Evolutionary conservation across 768 basidiomycete genomes (phyloP), one percentile per base, ranked within the genome.

Genomic region (Dendrothele bispora): DNA sequence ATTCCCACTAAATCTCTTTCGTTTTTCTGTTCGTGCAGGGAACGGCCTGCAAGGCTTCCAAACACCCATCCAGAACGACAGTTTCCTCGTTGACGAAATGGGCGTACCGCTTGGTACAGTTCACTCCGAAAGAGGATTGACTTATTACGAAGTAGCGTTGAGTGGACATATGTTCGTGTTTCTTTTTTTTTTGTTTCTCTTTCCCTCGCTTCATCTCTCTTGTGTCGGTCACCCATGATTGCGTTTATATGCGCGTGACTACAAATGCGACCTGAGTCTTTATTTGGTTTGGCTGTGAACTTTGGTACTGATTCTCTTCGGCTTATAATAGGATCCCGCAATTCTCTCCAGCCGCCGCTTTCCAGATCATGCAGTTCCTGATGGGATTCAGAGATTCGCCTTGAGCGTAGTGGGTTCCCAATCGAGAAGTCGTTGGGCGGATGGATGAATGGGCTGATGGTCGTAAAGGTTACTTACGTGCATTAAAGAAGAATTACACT

Each of bases 41-140:
- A 70, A 69, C 49, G 83, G 84, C 1, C 27, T 68, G 48, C 87
- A 89, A 67, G 87, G 87, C 0, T 89, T 89, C 78, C 86, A 83
- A 52, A 81, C 74, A 0, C 84, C 84, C 5, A 85, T 87, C 38
- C 58, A 63, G 11, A 66, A 77, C 25, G 86, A 88, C 53, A 83
- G 78, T 50, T 84, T 89, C 68, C 61, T 87, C 46, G 78, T 89
- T 43, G 84, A 86, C 46, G n/a, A n/a, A n/a, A n/a, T n/a, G 47
- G 84, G 81, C 15, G 72, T 88, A 36, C 74, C 86, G 3, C 69
- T 82, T 22, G 88, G 87, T 0, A 84, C 67, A 2, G 67, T 77
- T 49, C 86, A 88, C 50, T 67, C 72, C 14, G 88, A 90, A 57
- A 79, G 87, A 30, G 79, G 80, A 11, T 61, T 89, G 54, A 82